Conservation (phyloP, 805 yeast genomes). For the Komagataella ulmi region DNA sequence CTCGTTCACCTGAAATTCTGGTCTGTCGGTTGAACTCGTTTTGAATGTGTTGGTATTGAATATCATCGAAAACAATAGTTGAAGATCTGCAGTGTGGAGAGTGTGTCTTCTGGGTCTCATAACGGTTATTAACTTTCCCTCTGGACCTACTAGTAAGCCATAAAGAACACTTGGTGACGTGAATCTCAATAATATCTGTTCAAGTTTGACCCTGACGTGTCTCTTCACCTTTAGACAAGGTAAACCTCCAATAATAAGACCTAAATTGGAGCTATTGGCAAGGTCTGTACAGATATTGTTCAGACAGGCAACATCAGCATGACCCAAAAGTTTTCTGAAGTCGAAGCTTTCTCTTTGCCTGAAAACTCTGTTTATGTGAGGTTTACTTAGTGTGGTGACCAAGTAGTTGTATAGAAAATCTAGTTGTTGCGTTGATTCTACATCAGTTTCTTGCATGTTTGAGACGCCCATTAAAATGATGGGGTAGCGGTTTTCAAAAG, state of each 20-base stretch:
- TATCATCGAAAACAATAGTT: constrained; percentile 58
- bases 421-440: constrained; percentile 47
- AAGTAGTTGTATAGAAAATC: constrained; percentile 64
- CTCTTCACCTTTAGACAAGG: constrained; percentile 50
- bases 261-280: constrained; percentile 37
- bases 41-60: constrained; percentile 40
- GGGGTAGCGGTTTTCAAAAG: constrained; percentile 52
- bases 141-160: constrained; percentile 56
- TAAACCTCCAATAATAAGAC: constrained; percentile 49
- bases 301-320: constrained; percentile 60
- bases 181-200: constrained; percentile 34
- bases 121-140: constrained; percentile 52
- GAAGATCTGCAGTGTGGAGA: constrained; percentile 71
- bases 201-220: constrained; percentile 42
- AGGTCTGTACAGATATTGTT: constrained; percentile 48
- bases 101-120: constrained; percentile 70
- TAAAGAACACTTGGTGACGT: constrained; percentile 50
- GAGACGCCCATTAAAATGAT: constrained; percentile 63
- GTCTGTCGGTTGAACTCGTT: constrained; percentile 7
- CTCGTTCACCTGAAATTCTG: constrained; percentile 24
- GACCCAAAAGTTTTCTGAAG: constrained; percentile 59
- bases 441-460: constrained; percentile 34
- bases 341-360: constrained; percentile 69
- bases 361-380: constrained; percentile 59
- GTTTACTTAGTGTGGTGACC: constrained; percentile 72